Conservation (phyloP, 768 basidiomycete genomes). For the Phaeotremella fagi region DNA sequence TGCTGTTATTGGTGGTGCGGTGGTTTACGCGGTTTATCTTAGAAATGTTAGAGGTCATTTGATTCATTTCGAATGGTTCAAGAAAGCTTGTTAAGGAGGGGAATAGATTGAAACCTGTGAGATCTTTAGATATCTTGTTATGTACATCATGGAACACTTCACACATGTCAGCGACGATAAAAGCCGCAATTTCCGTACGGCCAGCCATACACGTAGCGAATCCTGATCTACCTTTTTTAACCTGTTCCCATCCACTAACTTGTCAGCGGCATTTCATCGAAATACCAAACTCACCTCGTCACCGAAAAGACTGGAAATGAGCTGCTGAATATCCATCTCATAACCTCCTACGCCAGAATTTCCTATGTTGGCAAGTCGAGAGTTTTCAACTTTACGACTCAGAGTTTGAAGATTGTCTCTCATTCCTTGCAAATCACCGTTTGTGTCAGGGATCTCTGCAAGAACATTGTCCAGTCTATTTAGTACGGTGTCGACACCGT, state of each 20-base stretch:
- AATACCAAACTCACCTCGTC: background rate
- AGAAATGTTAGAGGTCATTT: conserved; percentile 36
- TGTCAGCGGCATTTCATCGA: too few species aligned
- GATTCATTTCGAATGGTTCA: conserved; percentile 31
- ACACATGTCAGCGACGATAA: too few species aligned
- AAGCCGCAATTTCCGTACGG: too few species aligned
- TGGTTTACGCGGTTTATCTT: conserved; percentile 33
- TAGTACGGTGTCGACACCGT: background rate
- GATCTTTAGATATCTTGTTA: background rate
- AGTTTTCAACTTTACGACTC: too few species aligned
- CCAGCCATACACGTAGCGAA: too few species aligned
- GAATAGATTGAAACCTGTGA: too few species aligned
- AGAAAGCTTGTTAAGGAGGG: conserved; percentile 11
- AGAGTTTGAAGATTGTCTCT: background rate
- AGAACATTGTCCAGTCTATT: background rate
- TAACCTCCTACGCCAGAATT: too few species aligned
- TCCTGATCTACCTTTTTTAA: too few species aligned
- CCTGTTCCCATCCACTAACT: too few species aligned
- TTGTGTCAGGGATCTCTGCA: background rate
- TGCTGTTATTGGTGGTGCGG: conserved; percentile 29
- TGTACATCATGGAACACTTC: too few species aligned
- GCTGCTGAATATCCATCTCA: background rate
- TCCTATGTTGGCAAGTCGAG: too few species aligned
- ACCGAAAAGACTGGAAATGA: background rate
- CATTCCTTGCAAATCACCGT: background rate